Percentiles rank a stretch among this genome's conserved stretches.
These are phyloP conservation scores for Phytophthora chlamydospora DNA, from an alignment of 352 stramenopile genomes.

Conservation along the genomic window DNA sequence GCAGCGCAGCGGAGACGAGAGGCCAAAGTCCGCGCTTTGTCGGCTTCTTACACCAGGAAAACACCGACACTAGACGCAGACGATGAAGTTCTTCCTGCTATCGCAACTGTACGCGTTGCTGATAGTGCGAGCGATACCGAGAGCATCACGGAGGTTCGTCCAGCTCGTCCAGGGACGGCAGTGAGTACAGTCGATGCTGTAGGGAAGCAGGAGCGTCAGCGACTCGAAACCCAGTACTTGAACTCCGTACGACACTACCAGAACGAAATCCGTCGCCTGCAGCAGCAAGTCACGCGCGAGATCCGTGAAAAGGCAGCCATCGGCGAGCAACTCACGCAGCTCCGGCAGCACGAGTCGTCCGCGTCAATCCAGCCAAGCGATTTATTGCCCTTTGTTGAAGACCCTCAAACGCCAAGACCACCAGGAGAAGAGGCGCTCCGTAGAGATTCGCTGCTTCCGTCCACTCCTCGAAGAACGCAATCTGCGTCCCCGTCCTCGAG, in stretches of 20 bases:
- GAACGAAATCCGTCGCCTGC: constrained; percentile 70
- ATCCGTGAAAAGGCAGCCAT: constrained; percentile 50
- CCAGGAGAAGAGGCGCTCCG: constrained; percentile 4
- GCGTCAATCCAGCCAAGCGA: constrained; percentile 10
- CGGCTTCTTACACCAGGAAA: constrained; percentile 39
- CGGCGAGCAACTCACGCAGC: constrained; percentile 51
- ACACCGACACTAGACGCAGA: constrained; percentile 3
- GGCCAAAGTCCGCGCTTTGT: constrained; percentile 58
- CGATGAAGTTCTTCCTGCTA: constrained; percentile 3
- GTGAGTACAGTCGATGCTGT: background rate
- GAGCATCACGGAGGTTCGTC: constrained; percentile 33
- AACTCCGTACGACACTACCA: constrained; percentile 63
- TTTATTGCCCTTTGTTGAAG: constrained; percentile 9
- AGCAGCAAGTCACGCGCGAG: constrained; percentile 65
- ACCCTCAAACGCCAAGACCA: constrained; percentile 7
- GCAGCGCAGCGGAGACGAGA: constrained; percentile 46
- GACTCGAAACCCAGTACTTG: constrained; percentile 29
- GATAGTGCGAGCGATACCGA: constrained; percentile 39
- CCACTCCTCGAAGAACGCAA: constrained; percentile 15
- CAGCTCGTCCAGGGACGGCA: constrained; percentile 30
- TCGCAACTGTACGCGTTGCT: background rate
- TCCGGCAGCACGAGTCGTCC: constrained; percentile 20
- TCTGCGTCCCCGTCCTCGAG: constrained; percentile 26
- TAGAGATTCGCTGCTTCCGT: constrained; percentile 8
- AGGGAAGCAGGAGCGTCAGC: constrained; percentile 13